Evolutionary conservation across 441 rosid species (phyloP), one percentile per base, ranked within the genome.

Genomic region (Macaranga tanarius): DNA sequence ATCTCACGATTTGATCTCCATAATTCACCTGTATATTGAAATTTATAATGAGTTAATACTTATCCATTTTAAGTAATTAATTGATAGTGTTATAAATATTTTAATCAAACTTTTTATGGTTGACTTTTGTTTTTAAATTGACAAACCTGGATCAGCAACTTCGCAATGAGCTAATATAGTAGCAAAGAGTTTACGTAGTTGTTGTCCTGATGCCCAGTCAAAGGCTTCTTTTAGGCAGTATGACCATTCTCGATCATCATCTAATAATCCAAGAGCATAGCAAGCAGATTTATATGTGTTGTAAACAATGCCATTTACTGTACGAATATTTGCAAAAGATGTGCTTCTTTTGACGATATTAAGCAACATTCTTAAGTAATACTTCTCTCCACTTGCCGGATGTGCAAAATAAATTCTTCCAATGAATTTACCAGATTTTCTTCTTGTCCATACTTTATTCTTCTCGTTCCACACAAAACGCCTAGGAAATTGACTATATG

Each of bases 201-300:
- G 7, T 0, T 15, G 1, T 5, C 65, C 15, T 0, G n/a, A 17
- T 12, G 73, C 47, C 20, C 57, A 58, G 0, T 3, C 0, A 16
- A 34, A 1, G 1, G 28, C 66, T 20, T 68, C 34, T 0, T 0
- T 34, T 0, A 68, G n/a, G 4, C 62, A 55, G 6, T 45, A n/a
- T 28, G 0, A 5, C 73, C 73, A 70, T 9, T 70, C 73, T 7
- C 5, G 26, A 0, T 60, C 73, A 70, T 70, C 66, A 6, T 31
- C 66, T 17, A 59, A 34, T 1, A 70, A 5, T 1, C 73, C 57
- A 0, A 70, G 12, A 8, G 60, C 26, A 45, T 47, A 40, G 15
- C 66, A 70, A 1, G 66, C 13, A 0, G n/a, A 9, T 28, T 59
- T 25, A 10, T 45, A 59, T 0, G 73, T 58, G 0, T 20, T n/a